Percentiles rank a stretch among this genome's conserved stretches.
phyloP scores from a whole-genome alignment of 257 asterid genomes.

The Penstemon barbatus region DNA sequence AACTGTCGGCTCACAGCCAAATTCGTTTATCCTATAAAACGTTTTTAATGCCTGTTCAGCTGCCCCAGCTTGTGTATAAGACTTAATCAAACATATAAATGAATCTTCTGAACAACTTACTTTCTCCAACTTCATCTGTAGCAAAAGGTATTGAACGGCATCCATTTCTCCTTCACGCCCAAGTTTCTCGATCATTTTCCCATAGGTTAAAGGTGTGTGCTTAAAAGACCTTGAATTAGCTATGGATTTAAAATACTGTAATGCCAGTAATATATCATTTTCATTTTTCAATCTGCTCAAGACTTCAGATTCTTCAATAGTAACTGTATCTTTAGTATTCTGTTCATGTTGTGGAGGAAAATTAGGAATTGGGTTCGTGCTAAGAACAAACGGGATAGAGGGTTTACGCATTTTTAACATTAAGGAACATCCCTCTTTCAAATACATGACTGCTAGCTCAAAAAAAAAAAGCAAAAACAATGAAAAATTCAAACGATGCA shows the following conservation, averaged over 20 bases:
- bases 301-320: conserved; percentile 60
- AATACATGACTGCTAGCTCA: conserved; percentile 38
- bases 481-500: neutral
- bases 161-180: conserved; percentile 60
- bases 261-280: conserved; percentile 44
- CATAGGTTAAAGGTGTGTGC: conserved; percentile 73
- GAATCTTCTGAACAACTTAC: conserved; percentile 62
- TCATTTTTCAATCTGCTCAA: conserved; percentile 54
- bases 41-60: conserved; percentile 74
- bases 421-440: conserved; percentile 73
- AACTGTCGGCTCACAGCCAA: conserved; percentile 74
- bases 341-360: conserved; percentile 19
- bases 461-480: neutral
- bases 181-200: conserved; percentile 67
- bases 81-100: conserved; percentile 60
- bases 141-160: conserved; percentile 76
- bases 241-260: conserved; percentile 64
- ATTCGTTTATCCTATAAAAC: conserved; percentile 73
- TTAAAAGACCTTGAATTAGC: conserved; percentile 60
- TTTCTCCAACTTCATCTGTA: conserved; percentile 82
- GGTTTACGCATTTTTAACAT: conserved; percentile 63
- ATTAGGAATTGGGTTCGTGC: conserved; percentile 42
- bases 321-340: conserved; percentile 30
- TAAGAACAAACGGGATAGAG: conserved; percentile 61
- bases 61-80: conserved; percentile 49